Conservation (phyloP, 768 basidiomycete species). For the Tephrocybe sp. region DNA sequence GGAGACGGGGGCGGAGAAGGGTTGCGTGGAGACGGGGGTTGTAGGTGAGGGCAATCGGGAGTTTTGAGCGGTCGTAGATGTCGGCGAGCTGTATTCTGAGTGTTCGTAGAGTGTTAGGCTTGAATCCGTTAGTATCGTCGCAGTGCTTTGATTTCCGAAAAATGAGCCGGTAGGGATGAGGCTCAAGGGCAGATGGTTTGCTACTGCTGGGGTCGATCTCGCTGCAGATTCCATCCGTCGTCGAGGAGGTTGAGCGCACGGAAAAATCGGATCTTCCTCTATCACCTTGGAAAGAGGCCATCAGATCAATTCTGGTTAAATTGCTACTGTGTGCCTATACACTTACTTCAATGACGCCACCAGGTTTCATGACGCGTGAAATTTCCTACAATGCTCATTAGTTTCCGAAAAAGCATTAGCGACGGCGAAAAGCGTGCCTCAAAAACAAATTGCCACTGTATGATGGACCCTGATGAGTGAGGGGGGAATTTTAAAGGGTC, state of each 20-base stretch:
- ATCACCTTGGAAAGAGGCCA: constrained; percentile 48
- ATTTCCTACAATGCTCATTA: constrained; percentile 50
- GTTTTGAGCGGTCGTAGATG: constrained; percentile 4
- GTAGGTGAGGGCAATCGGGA: not conserved
- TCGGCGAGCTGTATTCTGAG: constrained; percentile 10
- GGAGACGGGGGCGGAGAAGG: constrained; percentile 3
- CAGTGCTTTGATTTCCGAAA: constrained; percentile 2
- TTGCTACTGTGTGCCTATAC: constrained; percentile 1
- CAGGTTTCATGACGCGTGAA: constrained; percentile 61
- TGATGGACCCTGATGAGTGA: constrained; percentile 13
- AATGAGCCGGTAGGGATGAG: constrained; percentile 15
- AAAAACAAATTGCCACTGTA: constrained; percentile 64
- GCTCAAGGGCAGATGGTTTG: constrained; percentile 22
- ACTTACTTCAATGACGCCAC: constrained; percentile 64
- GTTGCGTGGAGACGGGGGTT: not conserved
- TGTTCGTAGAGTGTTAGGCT: constrained; percentile 15
- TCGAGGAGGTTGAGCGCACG: constrained; percentile 36
- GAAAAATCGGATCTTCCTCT: constrained; percentile 76
- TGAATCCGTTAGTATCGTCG: no score
- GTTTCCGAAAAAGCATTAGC: constrained; percentile 11
- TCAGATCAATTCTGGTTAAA: constrained; percentile 4
- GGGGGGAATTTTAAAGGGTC: not conserved
- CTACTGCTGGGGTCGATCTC: constrained; percentile 17
- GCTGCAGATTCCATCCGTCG: constrained; percentile 1
- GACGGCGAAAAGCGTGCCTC: constrained; percentile 38